Base-by-base conservation (phyloP, 805 yeast species). In the Ogataea corticis region DNA sequence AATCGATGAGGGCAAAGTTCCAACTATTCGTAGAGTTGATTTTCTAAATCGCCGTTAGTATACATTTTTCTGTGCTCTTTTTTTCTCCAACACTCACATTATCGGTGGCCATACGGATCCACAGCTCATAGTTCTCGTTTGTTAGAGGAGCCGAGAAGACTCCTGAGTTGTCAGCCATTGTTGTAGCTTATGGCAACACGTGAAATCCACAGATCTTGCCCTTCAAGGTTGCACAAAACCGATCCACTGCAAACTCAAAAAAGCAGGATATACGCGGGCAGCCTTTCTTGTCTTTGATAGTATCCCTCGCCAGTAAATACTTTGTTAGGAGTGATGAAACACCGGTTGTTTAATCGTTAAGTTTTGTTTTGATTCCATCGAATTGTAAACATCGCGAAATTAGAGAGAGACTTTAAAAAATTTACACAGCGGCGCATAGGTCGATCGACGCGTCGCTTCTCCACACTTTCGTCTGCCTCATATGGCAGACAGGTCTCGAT, bases 1-100 rank as follows among this genome's bases (percentile, higher is more conserved):
- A 91, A 64, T 91, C 97, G 58, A 91, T 91, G 57, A 91, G 73
- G 0, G 91, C 96, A 60, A 89, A 82, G 56, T 86, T 85, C 96
- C 97, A 91, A 58, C 94, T 82, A 63, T 91, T 91, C 30, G 83
- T 73, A 0, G 89, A 76, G 49, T 86, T 91, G 68, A 90, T 88
- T 87, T 89, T 61, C 56, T 37, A 17, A n/a, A 11, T 13, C n/a
- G 13, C 3, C 15, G 40, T 37, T 55, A 36, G 38, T 27, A 38
- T 27, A 17, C 11, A 41, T 23, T 44, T 41, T 50, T 28, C 14
- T 14, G n/a, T 5, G n/a, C 19, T 11, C 12, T 13, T 25, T 41
- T 33, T 25, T 32, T 25, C 34, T 34, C 21, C 14, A n/a, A 28
- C 19, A 51, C 59, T 42, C 46, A 55, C 59, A 45, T 87, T 87